Evolutionary conservation across 345 rosid genomes (phyloP).

Genomic region (Nephelium lappaceum): DNA sequence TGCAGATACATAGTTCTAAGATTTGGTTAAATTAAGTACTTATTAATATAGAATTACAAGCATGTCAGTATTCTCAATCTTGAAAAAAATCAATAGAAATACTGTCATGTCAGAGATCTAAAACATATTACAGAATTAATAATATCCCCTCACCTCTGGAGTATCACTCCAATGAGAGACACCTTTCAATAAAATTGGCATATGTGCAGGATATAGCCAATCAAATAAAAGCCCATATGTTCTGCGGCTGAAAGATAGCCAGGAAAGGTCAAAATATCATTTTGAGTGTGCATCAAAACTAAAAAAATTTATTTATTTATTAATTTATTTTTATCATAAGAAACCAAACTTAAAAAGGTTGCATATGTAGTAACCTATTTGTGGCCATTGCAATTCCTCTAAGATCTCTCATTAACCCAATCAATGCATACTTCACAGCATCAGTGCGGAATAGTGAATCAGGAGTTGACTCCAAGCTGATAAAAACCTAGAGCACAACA

Average conservation of each 20-base stretch:
- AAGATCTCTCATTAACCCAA: constrained; percentile 97
- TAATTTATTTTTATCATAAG: too few species aligned
- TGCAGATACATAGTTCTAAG: background rate
- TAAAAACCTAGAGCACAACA: constrained; percentile 60
- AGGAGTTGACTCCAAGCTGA: constrained; percentile 85
- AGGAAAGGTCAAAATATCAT: constrained; percentile 9
- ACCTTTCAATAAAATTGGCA: constrained; percentile 93
- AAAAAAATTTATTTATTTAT: too few species aligned
- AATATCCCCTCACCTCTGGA: constrained; percentile 72
- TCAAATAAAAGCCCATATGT: constrained; percentile 92
- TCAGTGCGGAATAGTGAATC: constrained; percentile 89
- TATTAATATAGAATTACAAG: background rate
- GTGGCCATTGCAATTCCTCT: constrained; percentile 99
- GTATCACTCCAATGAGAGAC: constrained; percentile 95
- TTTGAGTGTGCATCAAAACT: constrained; percentile 4
- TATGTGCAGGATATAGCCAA: constrained; percentile 96
- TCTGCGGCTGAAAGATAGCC: constrained; percentile 71
- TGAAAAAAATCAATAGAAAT: background rate
- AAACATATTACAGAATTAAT: background rate
- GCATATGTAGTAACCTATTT: constrained; percentile 52
- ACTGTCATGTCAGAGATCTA: background rate
- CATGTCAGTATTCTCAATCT: constrained; percentile 8
- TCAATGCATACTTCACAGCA: constrained; percentile 83
- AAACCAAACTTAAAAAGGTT: background rate
- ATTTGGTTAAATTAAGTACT: background rate